Evolutionary conservation across 768 basidiomycete species (phyloP).

Genomic region (Trametes cingulata): DNA sequence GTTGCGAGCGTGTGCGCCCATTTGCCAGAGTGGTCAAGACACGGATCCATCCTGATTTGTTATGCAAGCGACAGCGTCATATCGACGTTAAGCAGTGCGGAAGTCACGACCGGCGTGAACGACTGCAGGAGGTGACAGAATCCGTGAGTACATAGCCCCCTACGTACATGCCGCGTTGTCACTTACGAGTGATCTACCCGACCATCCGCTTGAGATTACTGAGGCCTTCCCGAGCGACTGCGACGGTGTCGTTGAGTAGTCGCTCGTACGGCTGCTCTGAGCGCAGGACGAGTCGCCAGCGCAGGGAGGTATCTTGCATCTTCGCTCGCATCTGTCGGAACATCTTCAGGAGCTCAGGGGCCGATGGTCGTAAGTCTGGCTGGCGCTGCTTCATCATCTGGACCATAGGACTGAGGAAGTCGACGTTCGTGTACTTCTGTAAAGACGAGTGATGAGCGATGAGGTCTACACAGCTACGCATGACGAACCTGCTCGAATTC

Average conservation of each 20-base stretch:
- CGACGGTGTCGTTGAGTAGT: constrained; percentile 22
- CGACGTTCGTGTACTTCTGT: constrained; percentile 16
- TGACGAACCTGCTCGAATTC: constrained; percentile 17
- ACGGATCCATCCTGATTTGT: no score
- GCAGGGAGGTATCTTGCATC: neutral
- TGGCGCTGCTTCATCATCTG: constrained; percentile 14
- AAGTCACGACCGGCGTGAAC: no score
- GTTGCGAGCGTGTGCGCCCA: no score
- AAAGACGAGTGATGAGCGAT: neutral
- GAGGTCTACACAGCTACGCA: no score
- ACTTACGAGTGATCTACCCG: neutral
- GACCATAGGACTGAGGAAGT: constrained; percentile 20
- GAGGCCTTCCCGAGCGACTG: constrained; percentile 22
- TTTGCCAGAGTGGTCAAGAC: no score
- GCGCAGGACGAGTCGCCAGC: constrained; percentile 16
- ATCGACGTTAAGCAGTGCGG: no score
- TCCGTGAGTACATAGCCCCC: no score
- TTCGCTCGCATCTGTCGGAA: constrained; percentile 7
- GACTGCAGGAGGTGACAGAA: no score
- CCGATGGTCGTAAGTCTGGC: constrained; percentile 12
- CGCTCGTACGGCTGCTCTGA: constrained; percentile 14
- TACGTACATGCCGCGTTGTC: no score
- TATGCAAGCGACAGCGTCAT: no score
- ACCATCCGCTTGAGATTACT: constrained; percentile 4
- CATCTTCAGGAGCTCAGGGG: constrained; percentile 1